Evolutionary conservation across 108 stramenopile genomes (phyloP).

Genomic region (Skeletonema tropicum): DNA sequence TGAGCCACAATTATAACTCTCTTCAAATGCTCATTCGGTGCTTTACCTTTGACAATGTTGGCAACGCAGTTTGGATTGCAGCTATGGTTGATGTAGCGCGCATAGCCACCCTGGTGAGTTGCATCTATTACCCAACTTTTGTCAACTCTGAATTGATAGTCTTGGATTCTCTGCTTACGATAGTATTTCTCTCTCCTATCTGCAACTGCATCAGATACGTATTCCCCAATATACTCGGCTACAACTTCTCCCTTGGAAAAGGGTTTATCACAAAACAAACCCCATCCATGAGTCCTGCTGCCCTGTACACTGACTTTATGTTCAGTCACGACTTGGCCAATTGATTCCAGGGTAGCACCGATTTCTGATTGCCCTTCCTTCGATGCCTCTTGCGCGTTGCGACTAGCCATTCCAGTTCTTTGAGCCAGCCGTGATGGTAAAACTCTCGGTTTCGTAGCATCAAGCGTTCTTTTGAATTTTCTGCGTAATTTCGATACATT

Average conservation of each 20-base stretch:
- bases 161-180: constrained; percentile 81
- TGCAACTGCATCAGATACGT: constrained; percentile 79
- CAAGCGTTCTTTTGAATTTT: constrained; percentile 41
- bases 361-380: constrained; percentile 27
- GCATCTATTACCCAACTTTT: constrained; percentile 92
- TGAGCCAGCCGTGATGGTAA: constrained; percentile 58
- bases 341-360: constrained; percentile 28
- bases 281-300: constrained; percentile 84
- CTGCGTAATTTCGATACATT: constrained; percentile 53
- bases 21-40: constrained; percentile 62
- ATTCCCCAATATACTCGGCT: constrained; percentile 96
- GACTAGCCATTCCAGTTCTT: constrained; percentile 74
- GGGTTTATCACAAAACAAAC: constrained; percentile 76
- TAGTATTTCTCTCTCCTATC: constrained; percentile 91
- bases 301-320: constrained; percentile 70
- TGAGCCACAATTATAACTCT: constrained; percentile 92
- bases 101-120: constrained; percentile 88
- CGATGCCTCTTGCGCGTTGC: constrained; percentile 46
- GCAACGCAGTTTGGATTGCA: constrained; percentile 95
- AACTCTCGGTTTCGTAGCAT: constrained; percentile 55
- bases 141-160: constrained; percentile 95
- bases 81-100: constrained; percentile 96
- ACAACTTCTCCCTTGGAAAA: constrained; percentile 86
- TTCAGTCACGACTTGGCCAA: constrained; percentile 41
- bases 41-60: constrained; percentile 73